Base-by-base conservation (phyloP, 208 protist genomes). In the Wallacemonas rigidus region DNA sequence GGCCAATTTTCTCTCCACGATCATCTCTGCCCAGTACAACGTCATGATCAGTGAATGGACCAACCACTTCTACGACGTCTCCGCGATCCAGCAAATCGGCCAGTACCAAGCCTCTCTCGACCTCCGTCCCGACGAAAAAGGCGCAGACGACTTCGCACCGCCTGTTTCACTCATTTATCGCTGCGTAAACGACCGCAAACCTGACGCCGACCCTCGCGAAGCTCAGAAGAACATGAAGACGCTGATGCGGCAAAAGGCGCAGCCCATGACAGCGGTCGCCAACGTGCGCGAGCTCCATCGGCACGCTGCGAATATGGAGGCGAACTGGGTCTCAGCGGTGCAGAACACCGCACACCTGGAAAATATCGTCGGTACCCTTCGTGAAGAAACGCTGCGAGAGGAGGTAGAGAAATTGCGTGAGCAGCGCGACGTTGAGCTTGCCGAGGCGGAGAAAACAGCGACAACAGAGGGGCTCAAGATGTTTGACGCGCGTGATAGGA, bases 1-100 rank as follows among this genome's bases (percentile, higher is more conserved):
- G 14, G 84, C 92, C 7, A 76, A 60, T 41, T 87, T 89, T 58
- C 77, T 95, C n/a, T 92, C 92, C 38, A 83, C 75, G 9, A 85
- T 94, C 62, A 53, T 97, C 51, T 92, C 89, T n/a, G 83, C 88
- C 5, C 85, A 97, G 82, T 83, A 91, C 71, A 85, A 93, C 35
- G 75, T 79, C 15, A 95, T 97, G 92, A 86, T 88, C 26, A 75
- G 77, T 7, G 92, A 97, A 76, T 97, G 92, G 90, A 77, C 83
- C 1, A 95, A 95, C 69, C 92, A 82, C 67, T 92, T 95, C 71
- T 97, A 92, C 75, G 80, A 95, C 72, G 82, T 86, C 2, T 84
- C 75, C 35, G 58, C 81, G 35, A 51, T 97, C 41, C 70, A 81
- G 44, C 77, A 77, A 47, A 90, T 85, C 5, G 77, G 80, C 41